Evolutionary conservation across 768 basidiomycete species (phyloP), one percentile per base, ranked within the genome.

Genomic region (Rhodocollybia butyracea): DNA sequence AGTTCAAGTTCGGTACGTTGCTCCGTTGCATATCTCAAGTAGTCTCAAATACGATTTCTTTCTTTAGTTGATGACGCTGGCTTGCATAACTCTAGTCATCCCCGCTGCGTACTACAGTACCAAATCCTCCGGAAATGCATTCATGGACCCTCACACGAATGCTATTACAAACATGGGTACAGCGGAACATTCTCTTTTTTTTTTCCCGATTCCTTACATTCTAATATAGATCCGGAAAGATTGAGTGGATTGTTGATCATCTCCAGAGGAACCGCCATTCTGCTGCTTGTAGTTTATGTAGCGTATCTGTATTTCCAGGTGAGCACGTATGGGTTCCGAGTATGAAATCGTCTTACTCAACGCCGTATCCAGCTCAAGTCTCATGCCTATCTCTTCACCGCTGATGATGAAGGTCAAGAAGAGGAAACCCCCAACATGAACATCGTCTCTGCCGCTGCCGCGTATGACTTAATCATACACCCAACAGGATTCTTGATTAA

Each of bases 1-100:
- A 82, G 78, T 60, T 78, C 78, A 53, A 76, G 77, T 55, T 81
- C 77, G 58, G 78, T 80, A 68, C 54, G 70, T 64, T 41, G 38
- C 19, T 51, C 45, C 48, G 48, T 17, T 31, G 22, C 24, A 24
- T 45, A 31, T 19, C 0, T 5, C 52, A 31, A 41, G 27, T 3
- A 12, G 32, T 24, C 34, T 39, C 47, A 13, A 41, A 26, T 57
- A 56, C 57, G 56, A 21, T 45, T 51, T 30, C 38, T 36, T 10
- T 60, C 38, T 61, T 1, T 64, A 90, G 81, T 73, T 95, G 46
- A 89, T 94, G 89, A 92, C 91, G 3, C 74, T 96, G 55, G 80
- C 91, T 3, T 89, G 88, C 67, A 89, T 93, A 68, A 88, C 92
- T 38, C 82, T 97, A 36, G 86, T 96, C 61, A 90, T 96, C 56